Evolutionary conservation across 202 grass and related monocot species (phyloP), one percentile per base, ranked within the genome.

Genomic region (Bolboschoenoplectus hybrid): DNA sequence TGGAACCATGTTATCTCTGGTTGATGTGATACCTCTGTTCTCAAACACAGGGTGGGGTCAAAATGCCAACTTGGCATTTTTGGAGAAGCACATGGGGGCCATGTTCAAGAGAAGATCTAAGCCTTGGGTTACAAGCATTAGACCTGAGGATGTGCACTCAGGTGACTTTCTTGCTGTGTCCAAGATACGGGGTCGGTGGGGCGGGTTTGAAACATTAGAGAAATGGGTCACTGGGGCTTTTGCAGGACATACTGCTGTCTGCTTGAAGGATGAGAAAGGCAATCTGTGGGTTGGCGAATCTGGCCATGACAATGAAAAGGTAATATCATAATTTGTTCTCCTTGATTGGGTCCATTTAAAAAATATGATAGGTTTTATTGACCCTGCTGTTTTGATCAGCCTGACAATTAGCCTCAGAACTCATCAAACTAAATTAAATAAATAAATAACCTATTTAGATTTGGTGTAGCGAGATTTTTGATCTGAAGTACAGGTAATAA

Each of bases 171-270:
- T 95, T 80, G 95, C 92, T 82, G 70, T 95, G 44, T 97, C 95
- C 51, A 97, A 97, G 87, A 95, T 97, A 62, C 89, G 92, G 79
- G 95, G 95, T 47, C 89, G 95, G 39, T 97, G 95, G 95, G 95
- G 95, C 67, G 95, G 91, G 47, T 97, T 97, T 68, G 95, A 97
- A 85, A 95, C 95, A 72, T 88, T 97, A 88, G 95, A 97, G 88
- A 97, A 97, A 90, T 97, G 95, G 95, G 95, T 97, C 57, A 97
- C 95, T 87, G 95, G 95, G 84, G 95, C 95, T 71, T 97, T 97
- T 87, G 95, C 95, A 81, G 92, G 95, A 76, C 95, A 97, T 85
- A 97, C 95, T 68, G 90, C 95, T 8, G 95, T 95, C 81, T 97
- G 95, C 85, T 88, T 97, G 83, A 97, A 97, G 88, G 95, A 95